Evolutionary conservation across 2,329 filamentous ascomycete species (phyloP).

Genomic region (Claviceps arundinis): DNA sequence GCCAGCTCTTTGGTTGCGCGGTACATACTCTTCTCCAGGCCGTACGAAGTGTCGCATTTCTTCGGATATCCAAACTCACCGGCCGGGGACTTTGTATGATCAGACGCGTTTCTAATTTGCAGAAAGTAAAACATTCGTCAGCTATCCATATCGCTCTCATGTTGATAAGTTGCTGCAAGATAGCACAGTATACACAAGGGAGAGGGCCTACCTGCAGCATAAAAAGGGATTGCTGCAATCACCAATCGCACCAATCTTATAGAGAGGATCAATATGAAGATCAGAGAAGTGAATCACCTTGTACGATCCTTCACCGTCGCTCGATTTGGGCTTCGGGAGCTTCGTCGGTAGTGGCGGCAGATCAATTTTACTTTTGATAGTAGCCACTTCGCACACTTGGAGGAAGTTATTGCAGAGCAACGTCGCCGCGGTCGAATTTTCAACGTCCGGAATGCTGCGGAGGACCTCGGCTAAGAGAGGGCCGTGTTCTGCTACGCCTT

Average conservation of each 20-base stretch:
- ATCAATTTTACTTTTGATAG: not conserved
- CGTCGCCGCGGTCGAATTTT: not conserved
- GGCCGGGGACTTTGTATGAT: not conserved
- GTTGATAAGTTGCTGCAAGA: too few species aligned
- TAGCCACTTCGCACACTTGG: not conserved
- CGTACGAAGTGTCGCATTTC: not conserved
- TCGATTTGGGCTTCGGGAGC: not conserved
- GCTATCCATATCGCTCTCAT: too few species aligned
- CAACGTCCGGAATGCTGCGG: not conserved
- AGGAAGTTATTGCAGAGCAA: not conserved
- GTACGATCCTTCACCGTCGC: not conserved
- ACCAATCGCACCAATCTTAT: not conserved
- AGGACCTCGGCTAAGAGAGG: not conserved
- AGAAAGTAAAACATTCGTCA: not conserved
- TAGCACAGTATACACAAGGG: too few species aligned
- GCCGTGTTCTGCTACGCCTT: not conserved
- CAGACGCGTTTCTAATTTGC: conserved; percentile 1
- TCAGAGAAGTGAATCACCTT: conserved; percentile 1
- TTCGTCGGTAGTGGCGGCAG: not conserved
- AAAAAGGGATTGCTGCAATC: conserved; percentile 10
- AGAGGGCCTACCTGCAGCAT: conserved; percentile 7
- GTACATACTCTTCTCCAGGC: conserved; percentile 2
- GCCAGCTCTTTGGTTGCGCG: not conserved
- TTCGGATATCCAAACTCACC: not conserved
- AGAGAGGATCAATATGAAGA: not conserved